Evolutionary conservation across 1,284 basidiomycete species (phyloP), one percentile per base, ranked within the genome.

Genomic region (Cutaneotrichosporon curvatum): DNA sequence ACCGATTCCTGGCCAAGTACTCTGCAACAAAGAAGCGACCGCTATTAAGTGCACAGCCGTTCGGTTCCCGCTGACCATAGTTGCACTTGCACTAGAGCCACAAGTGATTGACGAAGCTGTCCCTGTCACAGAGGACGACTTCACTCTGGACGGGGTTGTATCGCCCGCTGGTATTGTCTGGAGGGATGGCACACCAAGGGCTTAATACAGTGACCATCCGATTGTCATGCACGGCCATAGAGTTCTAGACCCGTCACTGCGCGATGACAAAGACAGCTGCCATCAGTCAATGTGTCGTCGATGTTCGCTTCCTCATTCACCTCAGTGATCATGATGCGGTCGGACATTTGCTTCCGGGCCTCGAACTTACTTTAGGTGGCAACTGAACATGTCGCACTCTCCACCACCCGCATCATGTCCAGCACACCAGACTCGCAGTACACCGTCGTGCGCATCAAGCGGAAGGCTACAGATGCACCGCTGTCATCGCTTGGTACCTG

Each of bases 391-490:
- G 25, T 28, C 8, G 7, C n/a, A n/a, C n/a, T n/a, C 32, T 34
- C 15, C 32, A 15, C 32, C 32, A 34, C 32, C 15, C 9, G 6
- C 32, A 12, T 12, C 25, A 28, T 28, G 16, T 34, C 32, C 32
- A 34, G 7, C 32, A 30, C 30, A n/a, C 37, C 43, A 14, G n/a
- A 18, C 9, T 34, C 34, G 12, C 47, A 47, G 36, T 65, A 62
- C 44, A 71, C 70, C 14, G 67, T 73, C 21, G 56, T 73, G 32
- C 53, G 71, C 10, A 72, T 73, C 64, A 73, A 73, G 58, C 60
- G 72, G 4, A 72, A 72, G 51, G 67, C 68, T 11, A 72, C 63
- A 2, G 69, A 72, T n/a, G 47, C 63, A 1, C 69, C 71, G 3
- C 56, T 72, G 7, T 65, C 67, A 4, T 68, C 68, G 2, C 56